Conservation (phyloP, 1,139 yeast species). For the Pichia sp. region DNA sequence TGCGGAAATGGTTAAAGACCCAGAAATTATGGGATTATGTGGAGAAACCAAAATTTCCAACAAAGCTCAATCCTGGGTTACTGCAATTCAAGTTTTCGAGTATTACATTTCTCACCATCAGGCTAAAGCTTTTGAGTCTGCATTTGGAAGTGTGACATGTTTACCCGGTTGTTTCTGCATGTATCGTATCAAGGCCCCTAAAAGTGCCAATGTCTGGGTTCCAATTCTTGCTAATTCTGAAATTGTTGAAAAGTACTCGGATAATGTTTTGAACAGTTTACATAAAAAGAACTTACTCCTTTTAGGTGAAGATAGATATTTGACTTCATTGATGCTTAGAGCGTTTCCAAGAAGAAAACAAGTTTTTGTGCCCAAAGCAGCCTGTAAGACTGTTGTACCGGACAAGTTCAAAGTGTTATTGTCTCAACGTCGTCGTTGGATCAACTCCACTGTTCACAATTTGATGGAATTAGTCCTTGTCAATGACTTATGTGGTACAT, state of each 20-base stretch:
- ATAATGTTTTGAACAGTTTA: conserved; percentile 78
- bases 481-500: conserved; percentile 91
- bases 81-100: conserved; percentile 93
- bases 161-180: conserved; percentile 96
- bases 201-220: conserved; percentile 91
- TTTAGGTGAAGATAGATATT: conserved; percentile 89
- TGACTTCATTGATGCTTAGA: conserved; percentile 81
- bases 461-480: conserved; percentile 86
- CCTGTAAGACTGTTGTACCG: conserved; percentile 91
- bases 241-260: conserved; percentile 90
- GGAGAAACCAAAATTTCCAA: conserved; percentile 96
- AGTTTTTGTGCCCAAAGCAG: conserved; percentile 91
- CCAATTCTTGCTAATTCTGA: conserved; percentile 95
- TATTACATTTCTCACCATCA: conserved; percentile 95
- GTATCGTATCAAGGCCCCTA: conserved; percentile 92
- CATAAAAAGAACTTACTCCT: conserved; percentile 84
- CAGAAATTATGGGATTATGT: conserved; percentile 88
- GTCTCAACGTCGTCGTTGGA: conserved; percentile 98
- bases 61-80: conserved; percentile 82
- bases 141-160: conserved; percentile 95
- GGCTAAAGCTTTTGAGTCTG: conserved; percentile 93
- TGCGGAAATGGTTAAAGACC: conserved; percentile 89
- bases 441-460: conserved; percentile 94
- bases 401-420: conserved; percentile 71
- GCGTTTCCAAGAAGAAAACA: conserved; percentile 93